Percentiles rank a stretch among this genome's conserved stretches.
These are phyloP conservation scores for Lagerstroemia speciosa DNA, from an alignment of 345 rosid genomes.

Conservation along the genomic window DNA sequence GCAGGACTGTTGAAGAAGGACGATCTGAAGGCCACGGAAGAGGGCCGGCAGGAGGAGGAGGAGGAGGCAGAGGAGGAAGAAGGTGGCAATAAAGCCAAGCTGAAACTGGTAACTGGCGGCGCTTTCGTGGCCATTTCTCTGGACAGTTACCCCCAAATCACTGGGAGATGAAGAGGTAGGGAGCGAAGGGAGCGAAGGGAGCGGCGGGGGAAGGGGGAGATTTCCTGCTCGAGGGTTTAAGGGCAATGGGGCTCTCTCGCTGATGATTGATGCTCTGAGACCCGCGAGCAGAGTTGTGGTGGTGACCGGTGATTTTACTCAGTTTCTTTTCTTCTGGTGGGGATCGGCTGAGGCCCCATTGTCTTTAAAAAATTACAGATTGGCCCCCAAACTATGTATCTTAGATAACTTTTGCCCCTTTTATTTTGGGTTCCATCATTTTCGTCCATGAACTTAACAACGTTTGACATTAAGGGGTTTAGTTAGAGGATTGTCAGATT, in stretches of 20 bases:
- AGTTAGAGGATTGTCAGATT: too few species aligned
- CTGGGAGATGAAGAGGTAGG: neutral
- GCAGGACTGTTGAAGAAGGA: slow-evolving; percentile 27
- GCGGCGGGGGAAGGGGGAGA: neutral
- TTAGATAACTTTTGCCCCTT: neutral
- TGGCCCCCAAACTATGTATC: neutral
- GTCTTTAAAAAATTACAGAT: neutral
- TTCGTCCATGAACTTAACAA: too few species aligned
- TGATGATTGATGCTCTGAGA: neutral
- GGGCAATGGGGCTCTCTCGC: neutral
- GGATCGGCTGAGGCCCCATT: neutral
- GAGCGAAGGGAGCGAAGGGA: neutral
- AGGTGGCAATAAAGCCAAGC: slow-evolving; percentile 17
- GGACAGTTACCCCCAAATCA: neutral
- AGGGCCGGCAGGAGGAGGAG: slow-evolving; percentile 9
- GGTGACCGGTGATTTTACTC: neutral
- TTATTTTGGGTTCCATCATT: neutral
- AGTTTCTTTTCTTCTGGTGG: neutral
- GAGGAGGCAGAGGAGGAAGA: slow-evolving; percentile 11
- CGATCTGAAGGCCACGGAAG: slow-evolving; percentile 20
- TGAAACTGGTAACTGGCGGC: slow-evolving; percentile 31
- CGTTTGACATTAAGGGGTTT: too few species aligned
- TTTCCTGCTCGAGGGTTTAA: neutral
- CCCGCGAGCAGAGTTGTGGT: neutral
- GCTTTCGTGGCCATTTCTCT: slow-evolving; percentile 31